Base-by-base conservation (phyloP, 192 early-diverging fungal genomes). In the Rhizoclosmatium sp. region DNA sequence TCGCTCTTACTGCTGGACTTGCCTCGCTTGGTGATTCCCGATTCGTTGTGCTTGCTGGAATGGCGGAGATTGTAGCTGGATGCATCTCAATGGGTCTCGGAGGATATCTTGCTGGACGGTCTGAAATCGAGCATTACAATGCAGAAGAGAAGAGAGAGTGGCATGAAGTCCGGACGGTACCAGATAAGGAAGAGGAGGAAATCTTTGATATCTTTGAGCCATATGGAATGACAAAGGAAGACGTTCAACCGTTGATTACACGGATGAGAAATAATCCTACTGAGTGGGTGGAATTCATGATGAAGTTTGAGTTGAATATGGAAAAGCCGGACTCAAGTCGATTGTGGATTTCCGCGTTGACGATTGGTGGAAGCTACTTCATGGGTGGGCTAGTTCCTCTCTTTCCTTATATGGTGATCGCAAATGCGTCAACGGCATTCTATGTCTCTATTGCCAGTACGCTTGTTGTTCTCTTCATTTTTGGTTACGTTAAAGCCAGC, bases 241-340 rank as follows among this genome's bases (percentile, higher is more conserved):
- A 79, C 16, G 68, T 91, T 21, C 65, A 85, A 19, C 91, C 91
- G 40, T 45, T 92, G 39, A 75, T 92, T 58, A 78, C 78, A 5
- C 81, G 80, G 31, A 81, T 92, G 51, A 78, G 80, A 56, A 67
- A 61, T 14, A 78, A 92, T 82, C 87, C 87, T 4, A 44, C 84
- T 19, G 80, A 86, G 67, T 90, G 88, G 85, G 90, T 92, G 44
- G 89, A 92, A 65, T 92, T 92, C 68, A 92, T 92, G 91, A 92
- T 92, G 91, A 84, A 87, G 68, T 91, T 90, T 78, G 91, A 92
- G 80, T 75, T 92, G 40, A 80, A 81, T 54, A 80, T 92, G 41
- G 90, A 91, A 65, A 86, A 81, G 69, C 91, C 91, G 19, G 83
- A 88, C 69, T 77, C 86, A 21, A 80, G 79, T 65, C 84, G 90